A percentile compares a stretch with the other conserved stretches of the same genome.
Evolutionary conservation across 768 basidiomycete species (phyloP).

Genomic region (Rhizopogon sp.): DNA sequence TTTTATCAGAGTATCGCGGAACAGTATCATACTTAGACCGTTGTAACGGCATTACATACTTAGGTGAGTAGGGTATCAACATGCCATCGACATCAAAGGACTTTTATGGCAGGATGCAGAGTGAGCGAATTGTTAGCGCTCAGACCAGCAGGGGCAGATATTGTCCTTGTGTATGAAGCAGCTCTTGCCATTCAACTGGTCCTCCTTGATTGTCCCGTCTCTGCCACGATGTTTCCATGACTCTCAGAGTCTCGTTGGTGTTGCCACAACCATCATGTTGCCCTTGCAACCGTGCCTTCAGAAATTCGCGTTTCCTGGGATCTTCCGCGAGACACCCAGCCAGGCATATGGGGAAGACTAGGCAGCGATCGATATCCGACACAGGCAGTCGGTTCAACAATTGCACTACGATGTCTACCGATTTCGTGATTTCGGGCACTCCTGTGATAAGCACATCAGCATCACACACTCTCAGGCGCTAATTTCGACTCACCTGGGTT

Average conservation of each 20-base stretch:
- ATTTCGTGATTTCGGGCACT: conserved; percentile 63
- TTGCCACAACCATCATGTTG: conserved; percentile 60
- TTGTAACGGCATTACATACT: background rate
- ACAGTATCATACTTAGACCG: background rate
- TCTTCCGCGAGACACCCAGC: conserved; percentile 73
- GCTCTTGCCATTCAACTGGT: conserved; percentile 57
- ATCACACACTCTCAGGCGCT: background rate
- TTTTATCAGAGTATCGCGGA: background rate
- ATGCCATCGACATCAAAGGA: background rate
- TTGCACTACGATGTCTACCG: conserved; percentile 50
- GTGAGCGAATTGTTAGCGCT: conserved; percentile 1
- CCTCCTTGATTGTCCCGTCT: conserved; percentile 52
- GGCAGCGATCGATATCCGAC: conserved; percentile 57
- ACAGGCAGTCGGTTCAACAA: conserved; percentile 49
- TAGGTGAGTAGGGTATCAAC: conserved; percentile 3
- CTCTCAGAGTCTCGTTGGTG: conserved; percentile 46
- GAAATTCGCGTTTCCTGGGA: conserved; percentile 48
- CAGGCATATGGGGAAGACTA: conserved; percentile 71
- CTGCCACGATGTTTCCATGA: conserved; percentile 71
- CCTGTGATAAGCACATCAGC: conserved; percentile 34
- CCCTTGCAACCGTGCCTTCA: conserved; percentile 50
- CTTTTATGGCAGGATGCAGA: background rate
- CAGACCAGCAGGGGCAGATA: conserved; percentile 24
- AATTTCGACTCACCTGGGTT: conserved; percentile 53
- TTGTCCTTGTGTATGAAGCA: conserved; percentile 30